Evolutionary conservation across 768 basidiomycete genomes (phyloP), one percentile per base, ranked within the genome.

Genomic region (Suillus subaureus): DNA sequence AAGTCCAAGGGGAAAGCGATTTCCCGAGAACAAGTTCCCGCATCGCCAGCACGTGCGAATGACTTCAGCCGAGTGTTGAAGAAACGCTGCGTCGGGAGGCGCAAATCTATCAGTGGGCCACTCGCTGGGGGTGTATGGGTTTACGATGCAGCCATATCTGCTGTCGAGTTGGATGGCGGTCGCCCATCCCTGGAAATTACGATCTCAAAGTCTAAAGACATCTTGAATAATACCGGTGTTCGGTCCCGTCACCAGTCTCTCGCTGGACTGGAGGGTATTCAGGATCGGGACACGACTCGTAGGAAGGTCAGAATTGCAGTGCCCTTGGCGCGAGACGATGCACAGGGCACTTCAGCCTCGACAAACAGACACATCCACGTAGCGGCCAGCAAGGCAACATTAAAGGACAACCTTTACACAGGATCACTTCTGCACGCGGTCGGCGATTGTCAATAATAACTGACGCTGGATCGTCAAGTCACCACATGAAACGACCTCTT

Each of bases 21-120:
- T 39, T 16, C 61, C 21, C 37, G 35, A 47, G 61, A 37, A 54
- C 42, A 55, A 56, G 16, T 18, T 11, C 37, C 37, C 23, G 39
- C 66, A 40, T 61, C 57, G 33, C 57, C 37, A 26, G 61, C 18
- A 61, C 35, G 6, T 21, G 35, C 54, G 21, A 45, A 35, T n/a
- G 66, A 72, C 35, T 66, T 61, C 3, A 69, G 49, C 23, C 78
- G 82, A 60, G 83, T 75, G 3, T 68, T 86, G 71, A 87, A 88
- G 79, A 87, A 85, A 70, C 79, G 86, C 43, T 87, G 86, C 57
- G 78, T 87, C 12, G 83, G 84, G 9, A 74, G 85, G 63, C 79
- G 84, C 61, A 84, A 81, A 70, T 85, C 84, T 12, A 62, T 80
- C 64, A 76, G 70, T 37, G 81, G 78, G 13, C 73, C 74, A 4